Conservation (phyloP, 768 basidiomycete genomes). For the Tricholomella constricta region DNA sequence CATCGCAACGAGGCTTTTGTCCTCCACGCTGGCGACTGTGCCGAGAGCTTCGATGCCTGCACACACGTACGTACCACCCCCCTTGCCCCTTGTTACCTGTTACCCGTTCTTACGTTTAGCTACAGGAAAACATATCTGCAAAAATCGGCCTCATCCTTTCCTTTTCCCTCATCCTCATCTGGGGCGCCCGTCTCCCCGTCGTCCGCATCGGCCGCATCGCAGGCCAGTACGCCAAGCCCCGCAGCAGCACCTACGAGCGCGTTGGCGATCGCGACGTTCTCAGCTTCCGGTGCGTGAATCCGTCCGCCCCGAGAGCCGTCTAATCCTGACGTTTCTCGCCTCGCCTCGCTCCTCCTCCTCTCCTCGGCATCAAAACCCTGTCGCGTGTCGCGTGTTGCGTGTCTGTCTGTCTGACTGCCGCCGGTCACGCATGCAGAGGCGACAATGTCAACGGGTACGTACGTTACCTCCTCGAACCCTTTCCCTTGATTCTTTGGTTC, state of each 20-base stretch:
- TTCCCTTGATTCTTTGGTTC: conserved; percentile 7
- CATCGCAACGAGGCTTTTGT: conserved; percentile 90
- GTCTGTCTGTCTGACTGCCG: too few species aligned
- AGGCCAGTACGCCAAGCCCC: conserved; percentile 94
- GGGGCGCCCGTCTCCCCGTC: conserved; percentile 92
- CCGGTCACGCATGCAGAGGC: too few species aligned
- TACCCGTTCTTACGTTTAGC: not conserved
- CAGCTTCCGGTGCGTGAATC: conserved; percentile 75
- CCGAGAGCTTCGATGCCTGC: conserved; percentile 93
- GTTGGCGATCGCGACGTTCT: conserved; percentile 75
- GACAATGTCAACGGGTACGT: conserved; percentile 93
- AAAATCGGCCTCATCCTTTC: conserved; percentile 92
- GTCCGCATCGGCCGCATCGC: conserved; percentile 92
- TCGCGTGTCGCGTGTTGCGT: too few species aligned
- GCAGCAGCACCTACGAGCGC: conserved; percentile 81
- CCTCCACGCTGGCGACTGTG: conserved; percentile 96
- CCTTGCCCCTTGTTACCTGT: not conserved
- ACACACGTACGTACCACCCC: conserved; percentile 67
- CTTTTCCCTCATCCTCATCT: conserved; percentile 92
- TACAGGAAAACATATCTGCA: conserved; percentile 80
- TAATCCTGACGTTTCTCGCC: too few species aligned
- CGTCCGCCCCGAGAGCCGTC: not conserved
- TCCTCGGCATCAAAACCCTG: too few species aligned
- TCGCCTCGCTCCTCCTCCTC: too few species aligned
- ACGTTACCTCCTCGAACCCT: conserved; percentile 2